These are phyloP conservation scores for Mycena indigotica DNA, from an alignment of 768 basidiomycete genomes.

Conservation along the genomic window DNA sequence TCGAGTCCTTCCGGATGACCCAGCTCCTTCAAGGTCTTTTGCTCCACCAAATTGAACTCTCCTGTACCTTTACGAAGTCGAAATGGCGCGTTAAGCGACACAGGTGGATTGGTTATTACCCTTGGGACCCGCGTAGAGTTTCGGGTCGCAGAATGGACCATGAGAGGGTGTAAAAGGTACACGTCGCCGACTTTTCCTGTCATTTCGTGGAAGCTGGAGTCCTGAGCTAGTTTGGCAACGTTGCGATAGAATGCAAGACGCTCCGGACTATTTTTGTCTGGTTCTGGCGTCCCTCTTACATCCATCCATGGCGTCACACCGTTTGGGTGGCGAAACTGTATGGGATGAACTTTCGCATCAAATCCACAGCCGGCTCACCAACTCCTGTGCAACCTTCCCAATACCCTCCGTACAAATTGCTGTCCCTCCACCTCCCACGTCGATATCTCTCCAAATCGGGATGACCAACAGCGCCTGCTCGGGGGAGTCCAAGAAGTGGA, in stretches of 20 bases:
- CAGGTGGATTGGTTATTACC: conserved; percentile 69
- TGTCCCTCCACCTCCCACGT: conserved; percentile 57
- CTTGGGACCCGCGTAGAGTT: conserved; percentile 58
- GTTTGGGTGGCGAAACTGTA: conserved; percentile 15
- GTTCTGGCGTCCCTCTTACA: conserved; percentile 14
- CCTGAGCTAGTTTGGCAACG: conserved; percentile 46
- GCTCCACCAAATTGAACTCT: conserved; percentile 60
- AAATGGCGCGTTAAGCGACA: conserved; percentile 56
- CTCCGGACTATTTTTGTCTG: neutral
- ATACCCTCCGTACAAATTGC: conserved; percentile 63
- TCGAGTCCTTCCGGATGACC: conserved; percentile 42
- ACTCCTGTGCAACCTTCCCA: conserved; percentile 48
- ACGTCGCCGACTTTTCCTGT: conserved; percentile 67
- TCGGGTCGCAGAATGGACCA: conserved; percentile 66
- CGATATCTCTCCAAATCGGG: conserved; percentile 61
- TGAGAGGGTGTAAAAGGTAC: conserved; percentile 62
- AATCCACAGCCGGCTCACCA: conserved; percentile 31
- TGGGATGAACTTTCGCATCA: no score
- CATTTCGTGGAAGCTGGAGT: conserved; percentile 52
- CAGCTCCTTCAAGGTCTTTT: conserved; percentile 57
- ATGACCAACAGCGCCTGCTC: conserved; percentile 67
- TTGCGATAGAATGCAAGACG: conserved; percentile 27
- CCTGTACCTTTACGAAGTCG: conserved; percentile 47
- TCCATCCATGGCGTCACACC: conserved; percentile 25
- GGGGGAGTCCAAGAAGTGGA: conserved; percentile 65